Percentiles rank a stretch among this genome's conserved stretches.
phyloP scores from a whole-genome alignment of 2,329 filamentous ascomycete species.

The Stemphylium lycopersici region DNA sequence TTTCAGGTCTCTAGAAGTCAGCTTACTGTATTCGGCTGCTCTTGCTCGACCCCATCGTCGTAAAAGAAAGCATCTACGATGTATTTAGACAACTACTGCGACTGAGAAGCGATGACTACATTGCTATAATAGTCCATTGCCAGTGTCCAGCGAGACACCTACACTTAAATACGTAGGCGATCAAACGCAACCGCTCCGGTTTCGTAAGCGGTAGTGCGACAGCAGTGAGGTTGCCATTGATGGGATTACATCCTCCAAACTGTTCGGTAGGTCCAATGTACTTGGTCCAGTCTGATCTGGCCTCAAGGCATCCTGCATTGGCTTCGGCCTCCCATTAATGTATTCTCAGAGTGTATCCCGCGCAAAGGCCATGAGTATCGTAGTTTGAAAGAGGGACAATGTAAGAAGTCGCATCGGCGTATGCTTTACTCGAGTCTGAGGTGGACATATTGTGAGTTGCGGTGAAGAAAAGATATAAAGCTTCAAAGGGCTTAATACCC shows the following conservation, averaged over 20 bases:
- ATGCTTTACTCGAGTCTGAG: neutral
- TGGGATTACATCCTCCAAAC: conserved; percentile 1
- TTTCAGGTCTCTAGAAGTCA: neutral
- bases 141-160: neutral
- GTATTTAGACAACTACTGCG: neutral
- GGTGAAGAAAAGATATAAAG: no score
- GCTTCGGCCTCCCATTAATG: neutral
- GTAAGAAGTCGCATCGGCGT: neutral
- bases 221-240: conserved; percentile 1
- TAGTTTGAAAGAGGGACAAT: neutral
- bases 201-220: neutral
- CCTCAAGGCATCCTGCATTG: neutral
- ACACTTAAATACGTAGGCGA: conserved; percentile 2
- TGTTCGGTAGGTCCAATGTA: neutral
- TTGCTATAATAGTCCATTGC: no score
- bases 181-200: neutral
- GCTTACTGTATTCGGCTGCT: neutral
- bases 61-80: neutral
- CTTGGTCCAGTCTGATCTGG: conserved; percentile 2
- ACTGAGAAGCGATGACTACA: no score
- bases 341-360: neutral
- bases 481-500: neutral
- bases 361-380: neutral
- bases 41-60: neutral
- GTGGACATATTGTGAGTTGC: neutral